Evolutionary conservation across 2,329 filamentous ascomycete genomes (phyloP), one percentile per base, ranked within the genome.

Genomic region (Paraphoma chrysanthemicola): DNA sequence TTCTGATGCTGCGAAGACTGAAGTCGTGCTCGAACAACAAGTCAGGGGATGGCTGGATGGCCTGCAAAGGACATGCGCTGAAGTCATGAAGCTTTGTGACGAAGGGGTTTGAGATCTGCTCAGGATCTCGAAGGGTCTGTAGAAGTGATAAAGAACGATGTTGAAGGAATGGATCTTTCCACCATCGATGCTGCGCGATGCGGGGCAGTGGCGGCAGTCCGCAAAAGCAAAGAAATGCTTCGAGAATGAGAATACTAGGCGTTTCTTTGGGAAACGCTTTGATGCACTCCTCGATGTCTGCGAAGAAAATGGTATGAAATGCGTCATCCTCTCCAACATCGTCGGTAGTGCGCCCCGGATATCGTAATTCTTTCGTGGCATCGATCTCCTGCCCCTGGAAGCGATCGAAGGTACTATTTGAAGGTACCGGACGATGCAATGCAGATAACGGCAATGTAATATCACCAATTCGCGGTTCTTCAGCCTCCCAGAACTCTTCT

Each of bases 401-500:
- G 3, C 53, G 53, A 12, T 69, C 60, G 14, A 71, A 62, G 3
- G 59, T 31, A 9, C 48, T 44, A 1, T 70, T 53, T 1, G 67
- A 62, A 10, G 53, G 17, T 11, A 60, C 33, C 14, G 33, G 6
- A 4, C 2, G 33, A 3, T 10, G 6, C 7, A 36, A 14, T 36
- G 33, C 10, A 14, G 14, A 10, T 36, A 6, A 10, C 6, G 33
- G 14, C 7, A 14, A 7, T 14, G 9, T 14, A 10, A 36, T 6
- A 65, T 98, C 94, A 9, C 94, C 94, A 51, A 97, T 84, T 6
- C 94, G 86, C 0, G 90, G 81, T 0, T 87, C 83, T 70, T 97
- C 94, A 54, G 88, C 91, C 56, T 97, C 92, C 95, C 95, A 98
- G 61, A 95, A 97, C 2, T 88, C 83, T 46, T 85, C 80, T 59